phyloP scores from a whole-genome alignment of 192 early-diverging fungal genomes.

The Podila horticola region DNA sequence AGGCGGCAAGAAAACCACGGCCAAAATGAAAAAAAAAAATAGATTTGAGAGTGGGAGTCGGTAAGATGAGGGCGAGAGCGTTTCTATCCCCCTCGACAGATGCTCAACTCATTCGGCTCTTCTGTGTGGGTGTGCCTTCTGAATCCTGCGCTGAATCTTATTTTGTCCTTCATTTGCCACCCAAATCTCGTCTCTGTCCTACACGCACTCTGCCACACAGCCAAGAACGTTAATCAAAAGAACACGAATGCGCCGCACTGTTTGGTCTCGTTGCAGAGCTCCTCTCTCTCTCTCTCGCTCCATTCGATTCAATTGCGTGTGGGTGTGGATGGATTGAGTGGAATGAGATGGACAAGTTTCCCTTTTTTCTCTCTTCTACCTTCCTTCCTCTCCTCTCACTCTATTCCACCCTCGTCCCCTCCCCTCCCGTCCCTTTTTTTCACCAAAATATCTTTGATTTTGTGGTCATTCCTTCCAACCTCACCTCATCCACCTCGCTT shows the following conservation, averaged over 20 bases:
- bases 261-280: too few relatives aligned
- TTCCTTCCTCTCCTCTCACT: not conserved
- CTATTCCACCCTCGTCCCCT: not conserved
- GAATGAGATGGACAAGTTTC: not conserved
- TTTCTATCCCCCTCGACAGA: not conserved
- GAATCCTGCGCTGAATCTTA: too few relatives aligned
- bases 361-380: not conserved
- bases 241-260: too few relatives aligned
- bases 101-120: not conserved
- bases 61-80: not conserved
- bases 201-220: too few relatives aligned
- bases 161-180: too few relatives aligned
- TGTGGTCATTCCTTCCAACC: constrained; percentile 1
- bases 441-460: not conserved
- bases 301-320: too few relatives aligned
- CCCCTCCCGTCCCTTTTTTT: not conserved
- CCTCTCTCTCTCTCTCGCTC: not conserved
- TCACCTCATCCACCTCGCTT: not conserved
- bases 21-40: not conserved
- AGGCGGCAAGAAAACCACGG: not conserved
- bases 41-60: not conserved
- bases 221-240: too few relatives aligned
- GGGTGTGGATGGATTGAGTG: too few relatives aligned
- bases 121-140: too few relatives aligned
- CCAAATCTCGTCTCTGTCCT: too few relatives aligned